Evolutionary conservation across 768 basidiomycete species (phyloP).

Genomic region (Mycena indigotica): DNA sequence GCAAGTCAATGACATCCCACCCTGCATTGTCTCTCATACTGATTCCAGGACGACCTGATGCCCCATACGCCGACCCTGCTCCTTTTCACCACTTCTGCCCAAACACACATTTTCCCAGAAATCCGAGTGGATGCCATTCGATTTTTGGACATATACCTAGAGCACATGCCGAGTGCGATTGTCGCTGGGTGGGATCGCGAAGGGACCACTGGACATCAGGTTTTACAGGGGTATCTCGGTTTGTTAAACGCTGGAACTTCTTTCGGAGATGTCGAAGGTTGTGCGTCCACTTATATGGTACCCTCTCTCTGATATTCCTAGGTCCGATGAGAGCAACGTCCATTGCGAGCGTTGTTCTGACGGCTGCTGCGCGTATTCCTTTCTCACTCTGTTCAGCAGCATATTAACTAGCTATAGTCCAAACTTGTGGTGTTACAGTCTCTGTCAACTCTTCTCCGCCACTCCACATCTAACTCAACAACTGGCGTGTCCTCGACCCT

Average conservation of each 20-base stretch:
- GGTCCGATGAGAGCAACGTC: constrained; percentile 53
- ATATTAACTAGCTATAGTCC: constrained; percentile 49
- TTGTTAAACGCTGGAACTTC: constrained; percentile 70
- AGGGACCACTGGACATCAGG: constrained; percentile 57
- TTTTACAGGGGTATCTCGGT: constrained; percentile 81
- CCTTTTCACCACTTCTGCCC: constrained; percentile 86
- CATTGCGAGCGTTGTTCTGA: constrained; percentile 65
- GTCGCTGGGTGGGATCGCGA: constrained; percentile 67
- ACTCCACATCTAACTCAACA: constrained; percentile 39
- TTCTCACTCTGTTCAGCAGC: background rate
- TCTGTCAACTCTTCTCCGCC: constrained; percentile 63
- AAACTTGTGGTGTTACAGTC: constrained; percentile 78
- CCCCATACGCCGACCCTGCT: constrained; percentile 79
- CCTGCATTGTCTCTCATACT: background rate
- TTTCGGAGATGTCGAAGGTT: constrained; percentile 61
- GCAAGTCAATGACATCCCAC: constrained; percentile 38
- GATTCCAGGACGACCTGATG: constrained; percentile 59
- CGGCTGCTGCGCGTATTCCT: constrained; percentile 54
- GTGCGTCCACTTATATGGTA: constrained; percentile 1
- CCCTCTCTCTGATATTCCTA: constrained; percentile 17
- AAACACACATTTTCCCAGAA: constrained; percentile 94
- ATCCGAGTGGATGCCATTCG: constrained; percentile 89
- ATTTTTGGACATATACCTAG: constrained; percentile 74
- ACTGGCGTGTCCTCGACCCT: constrained; percentile 26
- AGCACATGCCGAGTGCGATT: constrained; percentile 66